Conservation (phyloP, 805 yeast species). For the Zygotorulaspora danielsina region DNA sequence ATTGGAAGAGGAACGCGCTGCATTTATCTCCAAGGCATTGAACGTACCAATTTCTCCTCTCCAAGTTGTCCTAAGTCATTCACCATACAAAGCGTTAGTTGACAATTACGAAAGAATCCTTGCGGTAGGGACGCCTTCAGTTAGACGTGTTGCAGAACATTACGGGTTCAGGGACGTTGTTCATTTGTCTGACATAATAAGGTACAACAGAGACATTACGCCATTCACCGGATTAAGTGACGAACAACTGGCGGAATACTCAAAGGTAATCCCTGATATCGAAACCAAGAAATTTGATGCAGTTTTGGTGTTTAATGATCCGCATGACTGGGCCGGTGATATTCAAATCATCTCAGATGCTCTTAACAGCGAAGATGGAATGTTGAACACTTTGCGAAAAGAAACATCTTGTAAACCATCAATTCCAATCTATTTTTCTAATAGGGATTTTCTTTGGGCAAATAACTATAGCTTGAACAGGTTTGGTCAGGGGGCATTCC, state of each 20-base stretch:
- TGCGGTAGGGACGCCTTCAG: constrained; percentile 70
- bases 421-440: constrained; percentile 73
- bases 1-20: constrained; percentile 57
- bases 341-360: constrained; percentile 71
- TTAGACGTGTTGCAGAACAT: constrained; percentile 64
- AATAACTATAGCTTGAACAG: constrained; percentile 73
- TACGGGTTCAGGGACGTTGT: constrained; percentile 79
- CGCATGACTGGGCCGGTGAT: constrained; percentile 85
- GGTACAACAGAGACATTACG: constrained; percentile 53
- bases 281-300: constrained; percentile 56
- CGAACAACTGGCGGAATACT: constrained; percentile 42
- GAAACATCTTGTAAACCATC: constrained; percentile 41
- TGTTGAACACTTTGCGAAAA: constrained; percentile 55
- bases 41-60: constrained; percentile 44
- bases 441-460: constrained; percentile 84
- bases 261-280: constrained; percentile 25
- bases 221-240: constrained; percentile 76
- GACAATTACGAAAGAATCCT: constrained; percentile 56
- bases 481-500: constrained; percentile 88
- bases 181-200: constrained; percentile 67
- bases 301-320: constrained; percentile 79
- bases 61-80: constrained; percentile 82
- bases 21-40: constrained; percentile 45
- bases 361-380: constrained; percentile 58
- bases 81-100: constrained; percentile 68